Base-by-base conservation (phyloP, 192 early-diverging fungal species). In the Dispira simplex region DNA sequence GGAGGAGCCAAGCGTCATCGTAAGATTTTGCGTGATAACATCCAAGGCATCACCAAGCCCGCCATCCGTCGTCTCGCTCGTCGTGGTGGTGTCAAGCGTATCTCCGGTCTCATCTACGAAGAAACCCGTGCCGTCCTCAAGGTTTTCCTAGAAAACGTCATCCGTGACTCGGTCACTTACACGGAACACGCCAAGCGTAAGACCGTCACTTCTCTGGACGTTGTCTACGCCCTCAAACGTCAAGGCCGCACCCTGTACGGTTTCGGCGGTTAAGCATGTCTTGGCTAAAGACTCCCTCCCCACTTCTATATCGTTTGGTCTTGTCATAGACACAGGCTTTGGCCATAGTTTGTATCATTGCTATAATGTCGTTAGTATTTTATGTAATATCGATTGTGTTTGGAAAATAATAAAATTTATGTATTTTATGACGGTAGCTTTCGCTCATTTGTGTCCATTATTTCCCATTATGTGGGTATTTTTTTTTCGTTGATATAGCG, bases 51-150 rank as follows among this genome's bases (percentile, higher is more conserved):
- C 76, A 96, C 93, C 74, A 96, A 96, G 85, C 93, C 93, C 56
- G 93, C 93, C 64, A 97, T 97, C 74, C 91, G 92, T 77, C 94
- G 94, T 90, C 92, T 97, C 65, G 94, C 94, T 26, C 91, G 94
- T 77, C 90, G 94, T 90, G 94, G 94, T 68, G 94, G 94, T 86
- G 94, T 97, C 84, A 97, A 97, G 90, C 92, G 95, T 89, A 97
- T 97, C 84, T 94, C 91, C 58, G 95, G 95, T 65, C 91, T 97
- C 68, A 97, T 97, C 79, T 97, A 97, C 83, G 95, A 97, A 75
- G 95, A 97, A 81, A 97, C 95, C 76, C 91, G 95, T 73, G 83
- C 82, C 67, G 95, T 97, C 67, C 86, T 97, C 75, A 97, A 97
- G 88, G 82, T 87, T 65, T 97, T 97, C 83, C 88, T 97, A 69